Evolutionary conservation across 2,329 filamentous ascomycete species (phyloP).

Genomic region (Calonectria hongkongensis): DNA sequence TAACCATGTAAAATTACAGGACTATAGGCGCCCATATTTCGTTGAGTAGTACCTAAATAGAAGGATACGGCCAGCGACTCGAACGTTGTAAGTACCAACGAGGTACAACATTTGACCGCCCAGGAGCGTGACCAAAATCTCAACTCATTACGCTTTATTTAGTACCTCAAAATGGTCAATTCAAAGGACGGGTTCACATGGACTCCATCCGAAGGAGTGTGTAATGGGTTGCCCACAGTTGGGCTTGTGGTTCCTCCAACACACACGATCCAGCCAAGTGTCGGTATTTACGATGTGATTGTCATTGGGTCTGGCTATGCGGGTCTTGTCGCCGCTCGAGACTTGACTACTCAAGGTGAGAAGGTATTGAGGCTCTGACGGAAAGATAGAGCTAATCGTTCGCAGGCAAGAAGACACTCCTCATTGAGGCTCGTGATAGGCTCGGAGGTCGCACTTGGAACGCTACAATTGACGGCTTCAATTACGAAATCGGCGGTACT

Average conservation of each 20-base stretch:
- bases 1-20: no score
- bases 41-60: neutral
- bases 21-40: no score
- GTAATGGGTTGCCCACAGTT: constrained; percentile 26
- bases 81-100: neutral
- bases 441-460: constrained; percentile 65
- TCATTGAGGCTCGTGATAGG: constrained; percentile 64
- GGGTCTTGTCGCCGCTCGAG: constrained; percentile 27
- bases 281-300: constrained; percentile 32
- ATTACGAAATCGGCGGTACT: constrained; percentile 65
- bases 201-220: constrained; percentile 20
- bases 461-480: constrained; percentile 58
- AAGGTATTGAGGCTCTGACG: neutral
- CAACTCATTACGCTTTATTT: neutral
- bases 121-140: neutral
- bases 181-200: constrained; percentile 30
- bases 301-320: constrained; percentile 29
- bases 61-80: neutral
- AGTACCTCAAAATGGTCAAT: constrained; percentile 8
- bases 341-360: constrained; percentile 43
- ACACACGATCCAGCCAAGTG: neutral
- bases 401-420: constrained; percentile 54
- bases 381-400: neutral
- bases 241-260: constrained; percentile 29
- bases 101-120: neutral